Evolutionary conservation across 169 alveolate species (phyloP), one percentile per base, ranked within the genome.

Genomic region (Amoebophrya sp.): DNA sequence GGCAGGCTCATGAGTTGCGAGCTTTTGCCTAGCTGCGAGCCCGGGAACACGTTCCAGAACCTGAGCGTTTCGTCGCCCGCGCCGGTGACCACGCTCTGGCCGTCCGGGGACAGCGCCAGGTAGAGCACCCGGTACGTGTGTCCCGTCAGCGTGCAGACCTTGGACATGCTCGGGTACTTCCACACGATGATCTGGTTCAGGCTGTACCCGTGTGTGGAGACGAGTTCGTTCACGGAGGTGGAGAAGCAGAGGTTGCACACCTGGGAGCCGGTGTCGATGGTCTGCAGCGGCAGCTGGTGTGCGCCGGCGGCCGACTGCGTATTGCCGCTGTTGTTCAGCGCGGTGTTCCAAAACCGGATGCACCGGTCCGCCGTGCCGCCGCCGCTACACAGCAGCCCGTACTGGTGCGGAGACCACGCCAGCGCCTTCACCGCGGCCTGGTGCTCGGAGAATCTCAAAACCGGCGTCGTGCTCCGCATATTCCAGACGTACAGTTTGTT

Each of bases 301-400:
- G 91, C 93, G 23, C 91, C 88, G 91, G 88, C 93, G 67, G 67
- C 39, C 90, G 88, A 88, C 0, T 89, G 58, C 13, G 88, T 41
- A 15, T 67, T 88, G 87, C 69, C 88, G 91, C 42, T 88, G 88
- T 96, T 96, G 26, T n/a, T n/a, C n/a, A n/a, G n/a, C n/a, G 91
- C 92, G 43, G 99, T 97, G 94, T 97, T 97, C 98, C 99, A 98
- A 90, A 97, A 96, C 40, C 98, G 96, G n/a, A 98, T 98, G 90
- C 97, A 95, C 90, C 99, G 95, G 94, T 98, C 99, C 31, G 99
- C 99, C 20, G 99, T 97, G 2, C 99, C 99, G 26, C 99, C 99
- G 2, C 99, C 99, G 20, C 98, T 94, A 34, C 98, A 98, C 40
- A 98, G 93, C 41, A 97, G 94, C 58, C 97, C 97, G 90, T 95